phyloP scores from a whole-genome alignment of 106 monocot species.

The Dendrobium catenatum region DNA sequence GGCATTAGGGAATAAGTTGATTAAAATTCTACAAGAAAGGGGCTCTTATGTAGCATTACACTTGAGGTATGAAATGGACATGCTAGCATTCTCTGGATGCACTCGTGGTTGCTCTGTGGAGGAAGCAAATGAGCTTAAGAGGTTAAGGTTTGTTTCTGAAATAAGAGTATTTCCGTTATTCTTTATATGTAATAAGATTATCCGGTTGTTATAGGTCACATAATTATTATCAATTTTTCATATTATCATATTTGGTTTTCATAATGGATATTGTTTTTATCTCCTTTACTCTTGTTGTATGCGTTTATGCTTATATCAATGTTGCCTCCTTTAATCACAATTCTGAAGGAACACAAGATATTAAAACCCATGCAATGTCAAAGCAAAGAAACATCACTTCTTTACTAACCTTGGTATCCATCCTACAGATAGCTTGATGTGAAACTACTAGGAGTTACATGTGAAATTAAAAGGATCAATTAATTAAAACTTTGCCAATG shows the following conservation, averaged over 20 bases:
- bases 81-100: slow-evolving; percentile 97
- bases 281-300: not conserved
- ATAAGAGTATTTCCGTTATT: not conserved
- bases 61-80: slow-evolving; percentile 98
- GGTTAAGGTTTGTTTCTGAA: slow-evolving; percentile 60
- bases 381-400: no score
- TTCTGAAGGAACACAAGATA: not conserved
- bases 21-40: slow-evolving; percentile 41
- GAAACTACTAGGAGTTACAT: no score
- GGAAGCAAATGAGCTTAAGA: slow-evolving; percentile 84
- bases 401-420: no score
- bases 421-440: no score
- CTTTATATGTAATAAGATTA: not conserved
- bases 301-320: not conserved
- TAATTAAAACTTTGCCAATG: no score
- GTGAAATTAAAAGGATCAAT: no score
- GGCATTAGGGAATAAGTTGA: slow-evolving; percentile 71
- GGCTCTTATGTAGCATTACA: slow-evolving; percentile 85
- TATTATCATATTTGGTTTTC: not conserved
- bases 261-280: not conserved
- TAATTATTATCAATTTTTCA: not conserved
- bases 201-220: not conserved
- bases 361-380: no score
- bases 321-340: not conserved
- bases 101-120: slow-evolving; percentile 71